These are phyloP conservation scores for Grigorovia humatica DNA, from an alignment of 805 yeast species.

Conservation along the genomic window DNA sequence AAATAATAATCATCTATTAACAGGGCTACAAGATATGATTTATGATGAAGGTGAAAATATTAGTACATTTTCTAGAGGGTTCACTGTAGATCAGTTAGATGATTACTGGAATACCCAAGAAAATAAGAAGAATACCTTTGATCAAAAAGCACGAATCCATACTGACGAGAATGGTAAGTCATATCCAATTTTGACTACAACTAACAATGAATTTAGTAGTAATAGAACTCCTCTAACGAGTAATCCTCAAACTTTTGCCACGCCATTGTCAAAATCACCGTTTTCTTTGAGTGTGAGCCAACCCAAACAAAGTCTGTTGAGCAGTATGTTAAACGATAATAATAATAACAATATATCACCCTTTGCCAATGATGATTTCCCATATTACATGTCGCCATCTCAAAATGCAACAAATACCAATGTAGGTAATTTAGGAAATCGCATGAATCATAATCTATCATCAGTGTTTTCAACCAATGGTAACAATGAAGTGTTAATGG, in stretches of 20 bases:
- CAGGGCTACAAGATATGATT: constrained; percentile 26
- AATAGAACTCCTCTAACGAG: neutral
- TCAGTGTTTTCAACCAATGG: neutral
- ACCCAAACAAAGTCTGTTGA: constrained; percentile 11
- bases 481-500: neutral
- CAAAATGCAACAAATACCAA: neutral
- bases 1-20: constrained; percentile 21
- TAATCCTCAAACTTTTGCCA: constrained; percentile 1
- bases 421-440: neutral
- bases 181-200: neutral
- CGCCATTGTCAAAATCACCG: constrained; percentile 4
- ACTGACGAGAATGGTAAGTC: neutral
- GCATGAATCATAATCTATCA: neutral
- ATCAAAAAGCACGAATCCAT: neutral
- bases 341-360: constrained; percentile 2
- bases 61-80: constrained; percentile 24
- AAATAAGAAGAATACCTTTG: neutral
- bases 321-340: constrained; percentile 11
- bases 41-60: constrained; percentile 23
- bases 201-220: neutral
- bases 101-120: constrained; percentile 23
- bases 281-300: constrained; percentile 3
- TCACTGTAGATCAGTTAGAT: constrained; percentile 30
- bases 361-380: constrained; percentile 2
- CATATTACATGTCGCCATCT: constrained; percentile 2